These are phyloP conservation scores for Brassica carinata DNA, from an alignment of 345 rosid genomes.

Conservation along the genomic window DNA sequence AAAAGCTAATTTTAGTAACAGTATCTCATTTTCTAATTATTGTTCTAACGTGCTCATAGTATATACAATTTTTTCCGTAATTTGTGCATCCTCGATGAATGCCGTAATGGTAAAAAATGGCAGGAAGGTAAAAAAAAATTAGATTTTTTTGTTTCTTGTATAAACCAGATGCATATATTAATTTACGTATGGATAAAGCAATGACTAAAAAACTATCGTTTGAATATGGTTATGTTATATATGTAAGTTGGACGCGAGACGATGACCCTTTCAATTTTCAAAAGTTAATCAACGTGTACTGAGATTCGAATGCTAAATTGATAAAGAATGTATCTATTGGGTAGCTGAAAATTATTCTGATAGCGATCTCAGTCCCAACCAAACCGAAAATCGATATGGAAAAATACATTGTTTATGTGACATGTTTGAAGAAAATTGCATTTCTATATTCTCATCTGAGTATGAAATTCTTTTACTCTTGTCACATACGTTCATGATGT, in stretches of 20 bases:
- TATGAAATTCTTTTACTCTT: slow-evolving; percentile 1
- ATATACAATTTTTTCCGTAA: not conserved
- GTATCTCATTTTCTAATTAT: not conserved
- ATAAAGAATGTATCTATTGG: slow-evolving; percentile 8
- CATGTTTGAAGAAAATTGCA: slow-evolving; percentile 4
- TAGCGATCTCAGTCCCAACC: slow-evolving; percentile 12
- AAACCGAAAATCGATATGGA: not conserved
- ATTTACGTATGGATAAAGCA: not conserved
- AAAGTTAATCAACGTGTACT: slow-evolving; percentile 3
- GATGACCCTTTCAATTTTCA: slow-evolving; percentile 2
- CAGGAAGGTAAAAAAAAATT: not conserved
- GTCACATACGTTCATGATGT: slow-evolving; percentile 18
- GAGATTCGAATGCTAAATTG: slow-evolving; percentile 3
- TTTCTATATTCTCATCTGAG: not conserved
- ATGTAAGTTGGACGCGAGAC: not conserved
- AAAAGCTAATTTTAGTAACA: not conserved
- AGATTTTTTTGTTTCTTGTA: not conserved
- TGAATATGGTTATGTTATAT: not conserved
- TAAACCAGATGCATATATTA: not conserved
- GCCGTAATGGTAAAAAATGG: not conserved
- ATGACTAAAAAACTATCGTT: not conserved
- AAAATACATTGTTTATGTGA: slow-evolving; percentile 15
- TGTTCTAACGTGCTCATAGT: not conserved
- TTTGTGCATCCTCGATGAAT: not conserved
- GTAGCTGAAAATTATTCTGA: slow-evolving; percentile 9